Evolutionary conservation across 176 grass and related monocot species (phyloP), one percentile per base, ranked within the genome.

Genomic region (Oryza coarctata): DNA sequence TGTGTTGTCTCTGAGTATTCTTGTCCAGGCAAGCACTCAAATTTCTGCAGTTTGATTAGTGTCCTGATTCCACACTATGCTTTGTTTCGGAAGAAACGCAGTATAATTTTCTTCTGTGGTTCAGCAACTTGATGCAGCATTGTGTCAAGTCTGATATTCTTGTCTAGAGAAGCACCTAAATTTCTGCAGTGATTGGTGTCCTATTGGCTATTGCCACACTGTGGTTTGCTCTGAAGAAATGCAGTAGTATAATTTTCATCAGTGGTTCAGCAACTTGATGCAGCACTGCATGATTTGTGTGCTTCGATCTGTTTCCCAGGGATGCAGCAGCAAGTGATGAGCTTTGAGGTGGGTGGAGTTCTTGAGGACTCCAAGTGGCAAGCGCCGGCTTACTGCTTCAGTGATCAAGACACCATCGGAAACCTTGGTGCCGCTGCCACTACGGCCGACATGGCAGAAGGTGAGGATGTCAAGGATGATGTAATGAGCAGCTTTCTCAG

Each of bases 281-380:
- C 20, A 44, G 27, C 4, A 64, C 20, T 28, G 3, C n/a, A 60
- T 28, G n/a, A 65, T 72, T 8, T 14, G 36, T 47, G 22, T 17
- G 49, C 6, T 70, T n/a, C 2, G 8, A 58, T 60, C 3, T 81
- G 6, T 70, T 57, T 55, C 35, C 0, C 78, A 82, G 86, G 81
- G 20, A 92, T 86, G 79, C 74, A 80, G 18, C 85, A 77, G 38
- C 77, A 90, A 38, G 91, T 93, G 45, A 93, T 93, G 81, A 87
- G 76, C 18, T 93, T 93, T 31, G 87, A 93, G 43, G 91, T 82
- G 20, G 91, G 91, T 12, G 68, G 15, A 22, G 61, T 65, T 12
- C 91, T 93, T 15, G 85, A 93, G 49, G 91, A 93, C 65, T 78
- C 87, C 32, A 26, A 82, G 22, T 93, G 87, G 91, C 91, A 93